Evolutionary conservation across 371 early-diverging fungal species (phyloP), one percentile per base, ranked within the genome.

Genomic region (Actinomortierella wolfii): DNA sequence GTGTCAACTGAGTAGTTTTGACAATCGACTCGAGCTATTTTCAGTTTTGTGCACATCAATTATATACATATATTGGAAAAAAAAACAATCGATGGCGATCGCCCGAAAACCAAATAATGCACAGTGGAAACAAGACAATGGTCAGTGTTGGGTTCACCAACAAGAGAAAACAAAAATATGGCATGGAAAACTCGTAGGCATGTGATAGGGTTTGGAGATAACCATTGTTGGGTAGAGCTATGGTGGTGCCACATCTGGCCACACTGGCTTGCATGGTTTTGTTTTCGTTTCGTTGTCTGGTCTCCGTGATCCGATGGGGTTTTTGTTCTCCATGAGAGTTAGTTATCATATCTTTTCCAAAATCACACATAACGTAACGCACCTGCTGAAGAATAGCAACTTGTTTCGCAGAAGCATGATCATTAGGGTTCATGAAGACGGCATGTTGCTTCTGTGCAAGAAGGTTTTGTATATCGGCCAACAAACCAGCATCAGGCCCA

Each of bases 1-100:
- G 66, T 20, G 78, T 61, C 34, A 81, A 59, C 50, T 64, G 70
- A 0, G 79, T 65, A 1, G 74, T 71, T 57, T 76, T 61, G 40
- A 79, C 76, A 29, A 68, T 64, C 17, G 64, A 60, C 60, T 79
- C 78, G 41, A 79, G 55, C 51, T 70, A 68, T 34, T 4, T 4
- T 34, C 34, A 34, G 34, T 34, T 11, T 4, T 11, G 4, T 4
- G 34, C 4, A 6, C 34, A 11, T 11, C 34, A 34, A 34, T 52
- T 51, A 23, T 40, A 52, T 52, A 52, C 40, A 39, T 52, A 34
- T 52, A 40, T 52, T 52, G 39, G 28, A n/a, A n/a, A n/a, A n/a
- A n/a, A n/a, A n/a, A n/a, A n/a, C n/a, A n/a, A n/a, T n/a, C n/a
- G n/a, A n/a, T n/a, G n/a, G n/a, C n/a, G n/a, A n/a, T n/a, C n/a